Conservation (phyloP, 257 asterid genomes). For the Nicotiana obtusifolia region DNA sequence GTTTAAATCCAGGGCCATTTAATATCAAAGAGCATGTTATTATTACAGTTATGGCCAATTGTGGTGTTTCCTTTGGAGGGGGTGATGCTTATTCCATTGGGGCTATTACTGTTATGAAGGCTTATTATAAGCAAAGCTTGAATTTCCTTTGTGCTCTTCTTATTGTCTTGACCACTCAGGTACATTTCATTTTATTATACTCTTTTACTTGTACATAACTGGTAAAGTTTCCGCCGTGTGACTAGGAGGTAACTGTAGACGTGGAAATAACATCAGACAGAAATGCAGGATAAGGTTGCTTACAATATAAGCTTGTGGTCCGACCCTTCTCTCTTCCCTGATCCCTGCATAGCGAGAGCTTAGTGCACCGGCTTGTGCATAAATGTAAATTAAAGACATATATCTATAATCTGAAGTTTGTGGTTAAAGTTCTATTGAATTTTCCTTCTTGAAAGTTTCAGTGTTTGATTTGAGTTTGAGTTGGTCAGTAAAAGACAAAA, state of each 20-base stretch:
- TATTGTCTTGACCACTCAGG: constrained; percentile 94
- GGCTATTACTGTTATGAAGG: constrained; percentile 96
- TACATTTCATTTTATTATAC: neutral
- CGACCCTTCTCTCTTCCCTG: no score
- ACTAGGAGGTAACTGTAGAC: no score
- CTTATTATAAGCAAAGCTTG: constrained; percentile 77
- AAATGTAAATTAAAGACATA: no score
- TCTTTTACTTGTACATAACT: neutral
- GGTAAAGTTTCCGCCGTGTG: no score
- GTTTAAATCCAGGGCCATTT: constrained; percentile 87
- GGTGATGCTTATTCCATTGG: constrained; percentile 99
- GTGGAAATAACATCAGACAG: rapidly evolving
- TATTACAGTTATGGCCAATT: constrained; percentile 90
- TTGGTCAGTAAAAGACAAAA: neutral
- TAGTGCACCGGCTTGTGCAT: no score
- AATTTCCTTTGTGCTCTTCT: constrained; percentile 68
- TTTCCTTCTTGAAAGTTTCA: neutral
- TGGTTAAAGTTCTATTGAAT: neutral
- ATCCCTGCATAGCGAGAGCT: no score
- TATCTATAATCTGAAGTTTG: neutral
- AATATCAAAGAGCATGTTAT: constrained; percentile 89
- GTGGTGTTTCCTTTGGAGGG: constrained; percentile 96
- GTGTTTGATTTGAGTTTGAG: neutral
- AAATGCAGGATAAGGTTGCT: no score
- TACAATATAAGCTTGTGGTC: no score